Percentiles rank a stretch among this genome's conserved stretches.
Conservation (phyloP, 148 eudicot genomes). For the Rhododendron vialii region DNA sequence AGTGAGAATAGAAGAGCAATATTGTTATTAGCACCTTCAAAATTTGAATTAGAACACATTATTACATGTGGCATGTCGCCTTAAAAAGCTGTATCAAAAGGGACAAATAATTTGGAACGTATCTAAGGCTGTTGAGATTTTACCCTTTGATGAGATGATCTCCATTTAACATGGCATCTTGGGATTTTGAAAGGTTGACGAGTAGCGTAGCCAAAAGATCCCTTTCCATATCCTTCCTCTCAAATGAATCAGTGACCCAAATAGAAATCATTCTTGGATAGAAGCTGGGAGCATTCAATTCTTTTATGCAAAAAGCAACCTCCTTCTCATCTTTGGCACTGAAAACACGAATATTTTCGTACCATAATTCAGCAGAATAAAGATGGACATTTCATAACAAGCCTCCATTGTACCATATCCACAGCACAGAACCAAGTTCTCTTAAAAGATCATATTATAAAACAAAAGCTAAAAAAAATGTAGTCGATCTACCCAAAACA, state of each 20-base stretch:
- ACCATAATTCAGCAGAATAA: not conserved
- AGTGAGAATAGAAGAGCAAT: not conserved
- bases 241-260: slow-evolving; percentile 84
- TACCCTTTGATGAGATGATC: slow-evolving; percentile 73
- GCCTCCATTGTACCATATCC: not conserved
- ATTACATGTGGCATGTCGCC: not conserved
- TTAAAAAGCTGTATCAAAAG: not conserved
- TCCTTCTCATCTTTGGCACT: slow-evolving; percentile 85
- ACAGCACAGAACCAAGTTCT: not conserved
- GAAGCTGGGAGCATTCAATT: slow-evolving; percentile 65
- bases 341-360: slow-evolving; percentile 3
- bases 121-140: not conserved
- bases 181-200: slow-evolving; percentile 49
- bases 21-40: not conserved
- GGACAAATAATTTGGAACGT: not conserved
- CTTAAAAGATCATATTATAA: not conserved
- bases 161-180: slow-evolving; percentile 39
- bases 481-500: not conserved
- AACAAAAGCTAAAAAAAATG: not conserved
- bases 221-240: slow-evolving; percentile 80
- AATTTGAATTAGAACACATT: not conserved
- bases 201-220: slow-evolving; percentile 61
- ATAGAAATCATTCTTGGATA: slow-evolving; percentile 69
- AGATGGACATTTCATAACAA: not conserved
- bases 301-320: slow-evolving; percentile 72